Evolutionary conservation across 352 stramenopile species (phyloP).

Genomic region (Phytophthora europaea): DNA sequence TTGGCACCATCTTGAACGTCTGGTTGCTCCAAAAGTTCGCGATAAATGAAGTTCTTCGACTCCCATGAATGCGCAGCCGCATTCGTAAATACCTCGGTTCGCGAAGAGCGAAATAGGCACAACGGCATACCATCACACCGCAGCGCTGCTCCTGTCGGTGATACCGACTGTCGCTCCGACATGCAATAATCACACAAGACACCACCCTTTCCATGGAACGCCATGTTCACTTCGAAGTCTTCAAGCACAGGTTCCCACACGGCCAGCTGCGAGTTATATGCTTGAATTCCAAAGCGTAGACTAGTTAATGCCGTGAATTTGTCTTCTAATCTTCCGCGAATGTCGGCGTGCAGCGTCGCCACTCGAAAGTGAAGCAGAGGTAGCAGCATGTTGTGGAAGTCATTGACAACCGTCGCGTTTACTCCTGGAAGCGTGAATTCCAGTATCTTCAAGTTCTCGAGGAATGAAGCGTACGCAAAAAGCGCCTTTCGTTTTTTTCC

Average conservation of each 20-base stretch:
- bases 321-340: slow-evolving; percentile 70
- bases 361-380: slow-evolving; percentile 84
- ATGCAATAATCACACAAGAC: slow-evolving; percentile 85
- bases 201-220: slow-evolving; percentile 72
- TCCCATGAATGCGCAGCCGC: slow-evolving; percentile 75
- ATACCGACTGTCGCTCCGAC: slow-evolving; percentile 74
- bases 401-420: slow-evolving; percentile 86
- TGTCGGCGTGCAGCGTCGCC: slow-evolving; percentile 69
- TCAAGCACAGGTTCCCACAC: slow-evolving; percentile 89
- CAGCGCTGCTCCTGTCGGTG: slow-evolving; percentile 60
- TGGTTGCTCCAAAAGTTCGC: slow-evolving; percentile 70
- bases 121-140: slow-evolving; percentile 76
- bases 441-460: slow-evolving; percentile 80
- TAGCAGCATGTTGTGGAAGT: slow-evolving; percentile 91
- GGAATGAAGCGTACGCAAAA: slow-evolving; percentile 40
- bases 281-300: slow-evolving; percentile 79
- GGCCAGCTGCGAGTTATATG: slow-evolving; percentile 88
- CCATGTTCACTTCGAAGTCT: slow-evolving; percentile 86
- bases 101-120: slow-evolving; percentile 76
- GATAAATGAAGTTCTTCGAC: slow-evolving; percentile 88
- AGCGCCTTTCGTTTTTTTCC: slow-evolving; percentile 35
- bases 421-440: slow-evolving; percentile 81
- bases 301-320: slow-evolving; percentile 72
- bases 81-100: slow-evolving; percentile 74
- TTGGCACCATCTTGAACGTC: slow-evolving; percentile 66